A percentile compares a stretch with the other conserved stretches of the same genome.
phyloP scores from a whole-genome alignment of 1,284 basidiomycete species.

The Rhizoctonia solani region DNA sequence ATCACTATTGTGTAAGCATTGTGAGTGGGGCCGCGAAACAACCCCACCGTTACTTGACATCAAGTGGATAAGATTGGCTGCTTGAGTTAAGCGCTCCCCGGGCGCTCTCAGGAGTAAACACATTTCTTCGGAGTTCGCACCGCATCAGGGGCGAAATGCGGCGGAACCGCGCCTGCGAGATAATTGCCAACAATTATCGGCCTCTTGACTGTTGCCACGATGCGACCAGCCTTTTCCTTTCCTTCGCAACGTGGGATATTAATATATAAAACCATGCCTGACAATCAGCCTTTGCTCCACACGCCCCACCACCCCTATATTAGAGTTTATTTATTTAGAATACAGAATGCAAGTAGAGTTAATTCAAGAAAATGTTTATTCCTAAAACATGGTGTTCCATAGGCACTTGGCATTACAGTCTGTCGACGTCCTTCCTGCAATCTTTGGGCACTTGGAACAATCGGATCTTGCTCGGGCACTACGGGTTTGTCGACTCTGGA shows the following conservation, averaged over 20 bases:
- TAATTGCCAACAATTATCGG: neutral
- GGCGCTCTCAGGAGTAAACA: no score
- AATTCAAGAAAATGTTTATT: neutral
- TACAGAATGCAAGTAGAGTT: slow-evolving; percentile 1
- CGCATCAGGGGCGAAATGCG: slow-evolving; percentile 8
- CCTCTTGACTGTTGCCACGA: slow-evolving; percentile 19
- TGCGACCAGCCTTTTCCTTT: slow-evolving; percentile 2
- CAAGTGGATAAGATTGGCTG: no score
- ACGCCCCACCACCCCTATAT: slow-evolving; percentile 10
- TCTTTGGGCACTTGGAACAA: slow-evolving; percentile 14
- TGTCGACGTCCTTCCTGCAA: neutral
- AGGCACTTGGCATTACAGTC: slow-evolving; percentile 17
- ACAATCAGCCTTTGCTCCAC: slow-evolving; percentile 6
- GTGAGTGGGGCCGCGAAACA: no score
- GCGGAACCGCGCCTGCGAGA: slow-evolving; percentile 9
- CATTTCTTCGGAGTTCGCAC: slow-evolving; percentile 6
- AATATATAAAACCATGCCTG: slow-evolving; percentile 8
- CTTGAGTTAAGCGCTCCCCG: no score
- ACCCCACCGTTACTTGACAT: no score
- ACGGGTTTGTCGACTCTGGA: slow-evolving; percentile 26
- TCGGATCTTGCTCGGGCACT: slow-evolving; percentile 25
- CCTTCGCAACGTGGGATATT: slow-evolving; percentile 8
- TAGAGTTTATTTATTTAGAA: slow-evolving; percentile 2
- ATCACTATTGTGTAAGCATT: no score
- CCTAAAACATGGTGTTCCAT: neutral